A percentile compares a stretch with the other conserved stretches of the same genome.
Conservation (phyloP, 2,329 filamentous ascomycete genomes). For the Canariomyces notabilis region DNA sequence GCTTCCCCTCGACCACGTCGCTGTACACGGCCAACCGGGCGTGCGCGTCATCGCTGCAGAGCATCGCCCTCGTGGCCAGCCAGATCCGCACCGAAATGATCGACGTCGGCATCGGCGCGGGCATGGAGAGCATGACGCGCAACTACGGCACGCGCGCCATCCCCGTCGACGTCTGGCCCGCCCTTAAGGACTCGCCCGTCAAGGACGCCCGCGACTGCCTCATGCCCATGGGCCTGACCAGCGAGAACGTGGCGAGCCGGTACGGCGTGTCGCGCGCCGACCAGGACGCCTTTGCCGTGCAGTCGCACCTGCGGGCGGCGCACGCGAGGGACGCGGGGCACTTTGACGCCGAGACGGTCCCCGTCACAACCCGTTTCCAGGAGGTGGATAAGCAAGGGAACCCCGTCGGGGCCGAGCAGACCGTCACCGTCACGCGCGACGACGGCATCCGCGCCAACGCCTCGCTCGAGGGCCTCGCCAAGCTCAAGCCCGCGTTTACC, state of each 20-base stretch:
- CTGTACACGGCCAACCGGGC: constrained; percentile 88
- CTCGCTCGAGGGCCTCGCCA: constrained; percentile 64
- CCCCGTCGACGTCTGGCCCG: constrained; percentile 73
- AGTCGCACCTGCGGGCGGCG: constrained; percentile 68
- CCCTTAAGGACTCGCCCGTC: constrained; percentile 56
- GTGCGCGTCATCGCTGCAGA: constrained; percentile 72
- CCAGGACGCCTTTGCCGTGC: constrained; percentile 77
- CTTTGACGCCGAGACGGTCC: constrained; percentile 76
- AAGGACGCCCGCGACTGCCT: constrained; percentile 78
- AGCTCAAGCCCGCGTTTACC: constrained; percentile 82
- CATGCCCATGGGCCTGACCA: constrained; percentile 90
- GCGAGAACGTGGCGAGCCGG: constrained; percentile 77
- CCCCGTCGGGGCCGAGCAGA: constrained; percentile 50
- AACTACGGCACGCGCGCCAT: constrained; percentile 87
- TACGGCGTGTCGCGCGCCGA: constrained; percentile 70
- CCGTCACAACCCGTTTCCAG: constrained; percentile 66
- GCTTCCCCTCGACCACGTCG: constrained; percentile 64
- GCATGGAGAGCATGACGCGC: constrained; percentile 94
- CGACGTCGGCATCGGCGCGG: constrained; percentile 71
- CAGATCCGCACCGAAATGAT: constrained; percentile 71
- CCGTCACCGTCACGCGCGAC: constrained; percentile 67
- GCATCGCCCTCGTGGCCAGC: constrained; percentile 68
- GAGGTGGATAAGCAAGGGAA: constrained; percentile 58
- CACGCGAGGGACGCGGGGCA: constrained; percentile 62
- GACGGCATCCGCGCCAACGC: constrained; percentile 74